Base-by-base conservation (phyloP, 805 yeast genomes). In the Huiozyma naganishii region DNA sequence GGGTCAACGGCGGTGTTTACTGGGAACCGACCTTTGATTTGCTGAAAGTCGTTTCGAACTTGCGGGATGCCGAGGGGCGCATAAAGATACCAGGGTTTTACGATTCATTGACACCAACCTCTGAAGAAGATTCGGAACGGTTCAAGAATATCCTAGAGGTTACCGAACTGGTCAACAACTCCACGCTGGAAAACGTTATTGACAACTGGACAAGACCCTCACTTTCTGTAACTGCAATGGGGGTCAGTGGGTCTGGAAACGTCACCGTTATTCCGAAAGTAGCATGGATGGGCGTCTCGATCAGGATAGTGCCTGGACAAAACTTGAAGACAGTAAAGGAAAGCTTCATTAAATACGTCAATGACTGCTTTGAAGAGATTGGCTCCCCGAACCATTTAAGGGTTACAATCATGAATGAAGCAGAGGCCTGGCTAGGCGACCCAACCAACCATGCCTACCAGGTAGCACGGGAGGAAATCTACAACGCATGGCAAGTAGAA, bases 341-440 rank as follows among this genome's bases (percentile, higher is more conserved):
- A 2, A 57, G 69, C 28, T 66, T 89, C 13, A 63, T 70, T 1
- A 44, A 58, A 0, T 79, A 70, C 53, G 51, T 92, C 37, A 52
- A 63, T 0, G 51, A 64, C 0, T 58, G 67, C 36, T 90, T 87
- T 51, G 53, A 58, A 0, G 54, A 57, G 10, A 60, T 86, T 30
- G 54, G 69, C 2, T 73, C 92, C 0, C 74, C 73, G 6, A 92
- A 92, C 59, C 71, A 73, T 29, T 54, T 90, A 33, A 60, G 64
- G 9, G 65, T 89, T 17, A 68, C 72, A 27, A 72, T 89, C 36
- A 72, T 80, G 46, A 88, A 87, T 55, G 90, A 83, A 56, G 95
- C 95, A 0, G 97, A 89, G 54, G 95, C 97, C 2, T 90, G 98
- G 98, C 66, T 90, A 7, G 97, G 97, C 5, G 88, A 92, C 52